A percentile compares a stretch with the other conserved stretches of the same genome.
These are phyloP conservation scores for Phytophthora citricola DNA, from an alignment of 352 stramenopile species.

Conservation along the genomic window DNA sequence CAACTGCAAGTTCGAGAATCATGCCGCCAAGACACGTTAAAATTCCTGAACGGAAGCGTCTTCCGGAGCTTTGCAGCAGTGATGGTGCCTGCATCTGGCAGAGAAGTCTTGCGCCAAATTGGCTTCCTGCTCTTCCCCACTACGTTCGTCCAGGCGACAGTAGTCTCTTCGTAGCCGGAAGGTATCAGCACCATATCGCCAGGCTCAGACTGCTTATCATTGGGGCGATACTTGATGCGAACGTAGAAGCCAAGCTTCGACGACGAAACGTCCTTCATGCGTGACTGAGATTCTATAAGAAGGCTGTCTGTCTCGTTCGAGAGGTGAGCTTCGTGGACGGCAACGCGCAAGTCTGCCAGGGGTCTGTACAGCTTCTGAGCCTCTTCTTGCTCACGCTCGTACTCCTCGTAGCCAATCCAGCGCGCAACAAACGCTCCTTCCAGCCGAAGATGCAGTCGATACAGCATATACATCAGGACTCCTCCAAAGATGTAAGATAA, in stretches of 20 bases:
- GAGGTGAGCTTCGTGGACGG: slow-evolving; percentile 76
- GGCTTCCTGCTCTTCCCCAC: slow-evolving; percentile 65
- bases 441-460: slow-evolving; percentile 71
- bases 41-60: slow-evolving; percentile 76
- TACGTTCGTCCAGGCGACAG: slow-evolving; percentile 76
- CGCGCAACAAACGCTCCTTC: slow-evolving; percentile 67
- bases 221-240: slow-evolving; percentile 81
- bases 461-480: slow-evolving; percentile 81
- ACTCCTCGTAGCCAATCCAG: slow-evolving; percentile 85
- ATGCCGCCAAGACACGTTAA: slow-evolving; percentile 82
- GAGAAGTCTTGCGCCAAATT: slow-evolving; percentile 55
- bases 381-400: slow-evolving; percentile 78
- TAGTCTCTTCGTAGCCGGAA: slow-evolving; percentile 68
- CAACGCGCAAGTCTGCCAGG: slow-evolving; percentile 71
- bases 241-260: slow-evolving; percentile 77
- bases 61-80: slow-evolving; percentile 61
- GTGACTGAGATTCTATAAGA: slow-evolving; percentile 64
- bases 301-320: slow-evolving; percentile 59
- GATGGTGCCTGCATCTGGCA: slow-evolving; percentile 25
- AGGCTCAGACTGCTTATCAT: slow-evolving; percentile 65
- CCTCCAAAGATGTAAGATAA: slow-evolving; percentile 70
- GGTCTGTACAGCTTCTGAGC: slow-evolving; percentile 77
- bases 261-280: slow-evolving; percentile 65
- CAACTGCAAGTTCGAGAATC: slow-evolving; percentile 57
- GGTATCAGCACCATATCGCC: slow-evolving; percentile 70